Conservation (phyloP, 306 rosid species). For the Prunus dulcis region DNA sequence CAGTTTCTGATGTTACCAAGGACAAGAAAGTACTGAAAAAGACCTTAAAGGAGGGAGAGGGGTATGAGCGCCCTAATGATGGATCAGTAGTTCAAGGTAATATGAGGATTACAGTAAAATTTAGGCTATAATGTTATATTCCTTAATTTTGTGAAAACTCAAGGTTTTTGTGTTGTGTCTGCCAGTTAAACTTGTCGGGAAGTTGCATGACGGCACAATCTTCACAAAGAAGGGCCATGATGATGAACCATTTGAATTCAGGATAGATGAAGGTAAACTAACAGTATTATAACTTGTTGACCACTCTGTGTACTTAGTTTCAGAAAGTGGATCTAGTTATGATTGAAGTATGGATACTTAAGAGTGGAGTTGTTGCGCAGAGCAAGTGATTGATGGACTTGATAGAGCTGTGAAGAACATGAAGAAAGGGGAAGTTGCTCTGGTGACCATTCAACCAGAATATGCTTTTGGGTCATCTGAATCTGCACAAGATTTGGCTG, state of each 20-base stretch:
- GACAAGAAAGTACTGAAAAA: slow-evolving; percentile 75
- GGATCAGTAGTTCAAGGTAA: slow-evolving; percentile 60
- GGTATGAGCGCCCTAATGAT: slow-evolving; percentile 80
- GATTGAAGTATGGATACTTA: not conserved
- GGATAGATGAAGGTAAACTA: slow-evolving; percentile 68
- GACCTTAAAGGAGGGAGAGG: slow-evolving; percentile 78
- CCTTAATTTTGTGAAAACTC: not conserved
- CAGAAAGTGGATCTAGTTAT: not conserved
- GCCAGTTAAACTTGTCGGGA: slow-evolving; percentile 73
- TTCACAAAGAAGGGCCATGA: slow-evolving; percentile 55
- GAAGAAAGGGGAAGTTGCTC: slow-evolving; percentile 85
- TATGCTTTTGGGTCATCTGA: slow-evolving; percentile 71
- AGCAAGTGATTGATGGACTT: slow-evolving; percentile 85
- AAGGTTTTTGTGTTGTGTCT: not conserved
- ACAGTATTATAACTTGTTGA: not conserved
- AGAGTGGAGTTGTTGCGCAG: slow-evolving; percentile 29
- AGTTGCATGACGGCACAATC: slow-evolving; percentile 64
- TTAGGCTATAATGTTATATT: slow-evolving; percentile 16
- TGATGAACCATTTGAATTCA: slow-evolving; percentile 60
- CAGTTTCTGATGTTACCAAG: slow-evolving; percentile 64
- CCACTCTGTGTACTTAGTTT: no score
- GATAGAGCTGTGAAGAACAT: slow-evolving; percentile 77
- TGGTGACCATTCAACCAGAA: slow-evolving; percentile 65
- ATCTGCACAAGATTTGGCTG: slow-evolving; percentile 62
- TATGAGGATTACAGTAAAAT: not conserved